Conservation (phyloP, 352 stramenopile genomes). For the Pythium rhizo-oryzae region DNA sequence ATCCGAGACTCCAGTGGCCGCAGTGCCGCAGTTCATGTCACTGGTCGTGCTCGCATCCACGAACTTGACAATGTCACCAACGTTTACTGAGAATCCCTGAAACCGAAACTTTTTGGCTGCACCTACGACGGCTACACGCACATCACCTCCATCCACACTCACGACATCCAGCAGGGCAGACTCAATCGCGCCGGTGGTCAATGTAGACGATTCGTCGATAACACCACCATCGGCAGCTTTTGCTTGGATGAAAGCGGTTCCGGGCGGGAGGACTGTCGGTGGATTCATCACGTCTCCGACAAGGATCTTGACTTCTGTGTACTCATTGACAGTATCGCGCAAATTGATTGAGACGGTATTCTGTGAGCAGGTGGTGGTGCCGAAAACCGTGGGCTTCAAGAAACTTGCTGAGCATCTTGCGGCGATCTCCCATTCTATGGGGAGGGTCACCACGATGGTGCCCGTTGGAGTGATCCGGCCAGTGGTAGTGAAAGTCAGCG, state of each 20-base stretch:
- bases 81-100: slow-evolving; percentile 39
- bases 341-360: slow-evolving; percentile 44
- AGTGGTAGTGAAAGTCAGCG: slow-evolving; percentile 42
- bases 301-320: slow-evolving; percentile 38
- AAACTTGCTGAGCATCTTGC: slow-evolving; percentile 38
- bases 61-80: slow-evolving; percentile 64
- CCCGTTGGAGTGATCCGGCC: slow-evolving; percentile 42
- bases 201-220: slow-evolving; percentile 42
- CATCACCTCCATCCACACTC: slow-evolving; percentile 38
- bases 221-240: slow-evolving; percentile 46
- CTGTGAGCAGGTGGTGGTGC: slow-evolving; percentile 30
- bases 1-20: slow-evolving; percentile 46
- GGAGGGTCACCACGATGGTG: slow-evolving; percentile 42
- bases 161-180: slow-evolving; percentile 43
- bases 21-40: slow-evolving; percentile 53
- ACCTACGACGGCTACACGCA: slow-evolving; percentile 51
- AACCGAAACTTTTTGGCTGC: slow-evolving; percentile 55
- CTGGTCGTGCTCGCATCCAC: slow-evolving; percentile 57
- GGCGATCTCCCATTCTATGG: slow-evolving; percentile 43
- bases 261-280: slow-evolving; percentile 34
- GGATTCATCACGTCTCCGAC: slow-evolving; percentile 55
- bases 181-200: slow-evolving; percentile 41
- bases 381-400: slow-evolving; percentile 35
- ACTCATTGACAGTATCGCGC: slow-evolving; percentile 41
- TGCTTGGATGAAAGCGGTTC: slow-evolving; percentile 30